phyloP scores from a whole-genome alignment of 768 basidiomycete species.

The Gloeostereum incarnatum region DNA sequence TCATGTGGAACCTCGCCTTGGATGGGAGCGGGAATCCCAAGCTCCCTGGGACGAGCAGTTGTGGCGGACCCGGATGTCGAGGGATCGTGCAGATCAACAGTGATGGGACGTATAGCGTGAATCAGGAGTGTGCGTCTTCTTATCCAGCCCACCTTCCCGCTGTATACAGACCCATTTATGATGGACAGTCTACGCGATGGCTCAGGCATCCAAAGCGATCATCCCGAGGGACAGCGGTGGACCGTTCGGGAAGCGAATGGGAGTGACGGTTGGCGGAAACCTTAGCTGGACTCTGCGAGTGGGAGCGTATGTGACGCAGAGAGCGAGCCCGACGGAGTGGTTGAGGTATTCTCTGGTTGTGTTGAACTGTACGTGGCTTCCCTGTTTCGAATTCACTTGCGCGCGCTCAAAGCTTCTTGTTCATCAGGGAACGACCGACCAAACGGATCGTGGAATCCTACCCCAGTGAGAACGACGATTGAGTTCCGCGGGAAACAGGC shows the following conservation, averaged over 20 bases:
- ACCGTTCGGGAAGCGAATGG: slow-evolving; percentile 61
- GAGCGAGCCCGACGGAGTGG: slow-evolving; percentile 46
- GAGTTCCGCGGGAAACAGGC: slow-evolving; percentile 54
- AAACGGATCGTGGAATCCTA: slow-evolving; percentile 44
- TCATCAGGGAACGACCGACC: slow-evolving; percentile 37
- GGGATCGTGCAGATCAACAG: slow-evolving; percentile 58
- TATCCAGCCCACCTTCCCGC: neutral
- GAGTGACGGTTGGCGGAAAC: slow-evolving; percentile 48
- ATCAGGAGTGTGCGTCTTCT: slow-evolving; percentile 56
- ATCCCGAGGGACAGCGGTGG: slow-evolving; percentile 61
- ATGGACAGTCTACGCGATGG: slow-evolving; percentile 51
- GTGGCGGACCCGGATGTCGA: slow-evolving; percentile 52
- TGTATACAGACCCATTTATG: neutral
- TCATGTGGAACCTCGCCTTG: slow-evolving; percentile 75
- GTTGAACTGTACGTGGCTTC: slow-evolving; percentile 44
- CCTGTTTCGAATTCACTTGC: neutral
- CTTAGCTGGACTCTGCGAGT: slow-evolving; percentile 54
- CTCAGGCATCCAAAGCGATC: slow-evolving; percentile 66
- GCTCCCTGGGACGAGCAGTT: slow-evolving; percentile 56
- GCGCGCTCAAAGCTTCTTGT: neutral
- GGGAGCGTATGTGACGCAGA: slow-evolving; percentile 52
- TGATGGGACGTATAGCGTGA: slow-evolving; percentile 51
- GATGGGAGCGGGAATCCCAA: slow-evolving; percentile 55
- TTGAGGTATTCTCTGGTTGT: slow-evolving; percentile 64
- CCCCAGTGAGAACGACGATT: slow-evolving; percentile 47